Evolutionary conservation across 805 yeast genomes (phyloP), one percentile per base, ranked within the genome.

Genomic region (Jamesozyma jinghongensis): DNA sequence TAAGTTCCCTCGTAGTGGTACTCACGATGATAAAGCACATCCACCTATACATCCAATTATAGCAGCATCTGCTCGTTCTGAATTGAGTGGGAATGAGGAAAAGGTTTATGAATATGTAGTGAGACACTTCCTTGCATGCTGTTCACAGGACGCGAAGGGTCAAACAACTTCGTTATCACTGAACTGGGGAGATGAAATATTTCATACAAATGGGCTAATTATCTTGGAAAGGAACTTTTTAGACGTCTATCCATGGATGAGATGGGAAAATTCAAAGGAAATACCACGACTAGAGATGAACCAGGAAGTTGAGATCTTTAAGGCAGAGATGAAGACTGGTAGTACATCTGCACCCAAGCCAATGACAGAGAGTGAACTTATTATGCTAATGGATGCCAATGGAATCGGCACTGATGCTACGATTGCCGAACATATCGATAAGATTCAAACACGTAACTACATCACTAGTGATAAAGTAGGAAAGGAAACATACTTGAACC

Each of bases 401-500:
- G 97, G 97, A 0, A 92, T 92, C 34, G 99, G 99, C 2, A 92
- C 99, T 0, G 99, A 92, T 66, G 99, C 99, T 1, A 92, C 99
- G 0, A 94, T 92, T 62, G 98, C 97, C 0, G 98, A 92, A 33
- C 99, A 92, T 61, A 92, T 92, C 30, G 87, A 83, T 43, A 88
- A 84, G 55, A 78, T 92, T 33, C 63, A 73, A 22, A 59, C 61
- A 10, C 64, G 98, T 40, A 76, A 77, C 16, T 94, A 88, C 53
- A 74, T 85, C 4, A 63, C 61, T 14, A 77, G 68, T 35, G 66
- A 69, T 8, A 67, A 62, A 44, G 48, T 48, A 6, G 63, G 62
- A 4, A 63, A 63, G 34, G 65, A 66, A 19, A 63, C 64, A 1
- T 66, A 68, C 37, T 61, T 92, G 12, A 65, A 81, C 5, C 98